Evolutionary conservation across 148 eudicot species (phyloP), one percentile per base, ranked within the genome.

Genomic region (Rhododendron ferrugineum): DNA sequence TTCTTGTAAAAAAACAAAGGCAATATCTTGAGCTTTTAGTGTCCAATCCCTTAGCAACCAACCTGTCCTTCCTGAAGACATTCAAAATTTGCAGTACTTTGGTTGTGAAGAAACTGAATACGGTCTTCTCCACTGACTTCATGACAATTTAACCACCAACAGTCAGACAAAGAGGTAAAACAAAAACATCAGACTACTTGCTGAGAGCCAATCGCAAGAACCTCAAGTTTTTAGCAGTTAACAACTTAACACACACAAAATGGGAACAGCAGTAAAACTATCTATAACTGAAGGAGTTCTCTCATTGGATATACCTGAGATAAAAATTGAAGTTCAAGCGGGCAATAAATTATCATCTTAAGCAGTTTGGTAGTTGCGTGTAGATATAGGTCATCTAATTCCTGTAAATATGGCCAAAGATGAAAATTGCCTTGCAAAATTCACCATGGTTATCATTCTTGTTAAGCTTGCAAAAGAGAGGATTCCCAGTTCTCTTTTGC

Each of bases 81-180:
- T 88, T 93, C 96, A 89, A 93, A 93, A 87, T 93, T 86, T 76
- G 96, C 96, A 85, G 96, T 93, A 86, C 92, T 93, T 90, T 93
- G 96, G 85, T 93, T 93, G 90, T 93, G 96, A 82, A 93, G 96
- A 84, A 93, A 93, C 68, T 89, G 93, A 76, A 89, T 86, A 40
- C 93, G 90, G 85, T 93, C 94, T 88, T 91, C 96, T 84, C 96
- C 96, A 80, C 91, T 88, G 84, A 93, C 96, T 93, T 88, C 86
- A 89, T 72, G 74, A 36, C 60, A 90, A 88, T 26, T 56, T 60
- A 86, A 82, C 28, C 82, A 46, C 23, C 23, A 77, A 70, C 68
- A 11, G 82, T 83, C 58, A 68, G 44, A 77, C 73, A 28, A 75
- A 78, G 62, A 82, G 34, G 8, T 3, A 56, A 34, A 68, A 44